Base-by-base conservation (phyloP, 805 yeast species). In the Komagataella phaffii region DNA sequence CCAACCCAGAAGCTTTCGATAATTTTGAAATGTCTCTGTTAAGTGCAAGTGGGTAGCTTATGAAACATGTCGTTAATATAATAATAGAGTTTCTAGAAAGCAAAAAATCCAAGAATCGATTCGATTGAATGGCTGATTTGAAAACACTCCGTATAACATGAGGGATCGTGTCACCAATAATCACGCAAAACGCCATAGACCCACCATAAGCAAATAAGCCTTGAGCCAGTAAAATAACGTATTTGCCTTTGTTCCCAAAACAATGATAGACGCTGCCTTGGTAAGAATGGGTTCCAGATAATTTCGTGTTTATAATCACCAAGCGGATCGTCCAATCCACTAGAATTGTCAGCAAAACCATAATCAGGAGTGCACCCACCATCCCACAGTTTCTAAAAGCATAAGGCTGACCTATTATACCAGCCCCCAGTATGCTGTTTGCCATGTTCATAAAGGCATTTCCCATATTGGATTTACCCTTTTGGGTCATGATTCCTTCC, bases 401-500 rank as follows among this genome's bases (percentile, higher is more conserved):
- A 56, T 82, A 85, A 1, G 98, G 95, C 56, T 89, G 95, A 1
- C 97, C 96, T 36, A 91, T 88, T 51, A 91, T 87, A 6, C 98
- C 98, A 0, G 98, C 97, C 0, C 98, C 98, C 6, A 91, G 72
- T 54, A 91, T 91, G 17, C 95, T 84, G 65, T 90, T 90, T 7
- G 96, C 95, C 96, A 90, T 89, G 66, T 91, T 91, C 95, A 90
- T 86, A 61, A 90, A 89, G 4, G 97, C 97, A 88, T 85, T 85
- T 53, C 76, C 77, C 75, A 90, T 73, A 45, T 73, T 75, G 2
- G 86, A 79, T 57, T 77, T 79, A 14, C 61, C 59, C 17, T 57
- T 59, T 7, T 45, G 40, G 14, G 40, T 30, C 40, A 30, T 30
- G 40, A 30, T 30, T 10, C 40, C 40, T 10, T 30, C 40, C 40